phyloP scores from a whole-genome alignment of 345 rosid species.

The Corymbia maculata region DNA sequence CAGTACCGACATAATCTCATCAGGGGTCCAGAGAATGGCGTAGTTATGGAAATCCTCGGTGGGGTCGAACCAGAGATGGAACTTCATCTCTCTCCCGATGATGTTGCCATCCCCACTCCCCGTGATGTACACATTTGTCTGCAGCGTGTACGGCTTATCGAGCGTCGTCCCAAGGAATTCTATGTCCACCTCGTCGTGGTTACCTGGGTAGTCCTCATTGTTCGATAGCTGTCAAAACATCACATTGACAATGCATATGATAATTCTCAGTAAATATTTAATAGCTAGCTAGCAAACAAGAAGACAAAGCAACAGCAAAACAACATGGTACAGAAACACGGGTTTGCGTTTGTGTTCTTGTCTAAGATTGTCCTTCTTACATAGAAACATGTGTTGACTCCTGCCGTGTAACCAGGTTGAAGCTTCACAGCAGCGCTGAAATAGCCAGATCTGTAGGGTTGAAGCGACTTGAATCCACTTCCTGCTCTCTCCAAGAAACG shows the following conservation, averaged over 20 bases:
- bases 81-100: slow-evolving; percentile 73
- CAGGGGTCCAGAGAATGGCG: slow-evolving; percentile 61
- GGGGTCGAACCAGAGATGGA: slow-evolving; percentile 92
- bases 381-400: slow-evolving; percentile 75
- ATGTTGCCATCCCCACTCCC: slow-evolving; percentile 86
- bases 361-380: slow-evolving; percentile 20
- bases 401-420: slow-evolving; percentile 89
- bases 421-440: slow-evolving; percentile 74
- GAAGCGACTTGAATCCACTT: slow-evolving; percentile 81
- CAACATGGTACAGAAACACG: not conserved
- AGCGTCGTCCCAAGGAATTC: slow-evolving; percentile 84
- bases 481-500: slow-evolving; percentile 27
- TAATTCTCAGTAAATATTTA: not conserved
- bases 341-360: not conserved
- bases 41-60: slow-evolving; percentile 77
- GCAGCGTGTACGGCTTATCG: slow-evolving; percentile 71
- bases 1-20: slow-evolving; percentile 54
- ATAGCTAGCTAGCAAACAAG: not conserved
- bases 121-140: slow-evolving; percentile 77
- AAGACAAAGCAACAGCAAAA: not conserved
- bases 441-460: slow-evolving; percentile 59
- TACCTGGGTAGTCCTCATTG: slow-evolving; percentile 70
- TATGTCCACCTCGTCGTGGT: slow-evolving; percentile 86
- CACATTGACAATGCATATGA: not conserved
- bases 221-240: slow-evolving; percentile 57